These are phyloP conservation scores for Phallus indusiatus DNA, from an alignment of 768 basidiomycete genomes.

Conservation along the genomic window DNA sequence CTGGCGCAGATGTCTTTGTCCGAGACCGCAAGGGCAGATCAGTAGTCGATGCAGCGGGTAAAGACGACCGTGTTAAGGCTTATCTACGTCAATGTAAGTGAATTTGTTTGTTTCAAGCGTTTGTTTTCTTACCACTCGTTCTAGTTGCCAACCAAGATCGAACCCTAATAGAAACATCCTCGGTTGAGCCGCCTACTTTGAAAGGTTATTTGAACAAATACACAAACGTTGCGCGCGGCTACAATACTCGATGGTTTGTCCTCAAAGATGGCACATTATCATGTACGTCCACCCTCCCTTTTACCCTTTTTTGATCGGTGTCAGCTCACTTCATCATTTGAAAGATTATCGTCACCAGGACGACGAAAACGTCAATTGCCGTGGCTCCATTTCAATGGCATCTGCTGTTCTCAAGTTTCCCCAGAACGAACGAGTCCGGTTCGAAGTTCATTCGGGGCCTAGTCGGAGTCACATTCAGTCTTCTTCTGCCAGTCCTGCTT, in stretches of 20 bases:
- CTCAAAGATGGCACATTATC: slow-evolving; percentile 78
- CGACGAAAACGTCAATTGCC: slow-evolving; percentile 75
- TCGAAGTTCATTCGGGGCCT: slow-evolving; percentile 58
- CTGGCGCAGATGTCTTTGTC: slow-evolving; percentile 85
- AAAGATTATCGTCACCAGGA: slow-evolving; percentile 79
- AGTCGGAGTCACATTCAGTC: slow-evolving; percentile 32
- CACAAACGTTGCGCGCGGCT: slow-evolving; percentile 85
- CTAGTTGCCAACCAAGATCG: slow-evolving; percentile 76
- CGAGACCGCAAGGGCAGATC: slow-evolving; percentile 65
- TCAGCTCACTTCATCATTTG: slow-evolving; percentile 8
- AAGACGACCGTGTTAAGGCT: slow-evolving; percentile 72
- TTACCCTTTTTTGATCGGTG: not conserved
- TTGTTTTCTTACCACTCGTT: slow-evolving; percentile 2
- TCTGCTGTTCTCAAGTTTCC: slow-evolving; percentile 54
- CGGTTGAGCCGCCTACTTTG: slow-evolving; percentile 47
- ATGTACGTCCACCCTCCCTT: slow-evolving; percentile 41
- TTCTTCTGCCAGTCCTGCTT: slow-evolving; percentile 30
- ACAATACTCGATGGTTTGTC: slow-evolving; percentile 87
- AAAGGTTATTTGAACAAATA: slow-evolving; percentile 87
- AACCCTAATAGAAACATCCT: slow-evolving; percentile 45
- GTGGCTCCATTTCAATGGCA: slow-evolving; percentile 85
- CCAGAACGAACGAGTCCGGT: slow-evolving; percentile 52
- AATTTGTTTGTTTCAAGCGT: not conserved
- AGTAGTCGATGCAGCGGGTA: slow-evolving; percentile 56
- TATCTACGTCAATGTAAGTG: slow-evolving; percentile 77